Percentiles rank a stretch among this genome's conserved stretches.
phyloP scores from a whole-genome alignment of 2,329 filamentous ascomycete genomes.

The Rhynchosporium agropyri region DNA sequence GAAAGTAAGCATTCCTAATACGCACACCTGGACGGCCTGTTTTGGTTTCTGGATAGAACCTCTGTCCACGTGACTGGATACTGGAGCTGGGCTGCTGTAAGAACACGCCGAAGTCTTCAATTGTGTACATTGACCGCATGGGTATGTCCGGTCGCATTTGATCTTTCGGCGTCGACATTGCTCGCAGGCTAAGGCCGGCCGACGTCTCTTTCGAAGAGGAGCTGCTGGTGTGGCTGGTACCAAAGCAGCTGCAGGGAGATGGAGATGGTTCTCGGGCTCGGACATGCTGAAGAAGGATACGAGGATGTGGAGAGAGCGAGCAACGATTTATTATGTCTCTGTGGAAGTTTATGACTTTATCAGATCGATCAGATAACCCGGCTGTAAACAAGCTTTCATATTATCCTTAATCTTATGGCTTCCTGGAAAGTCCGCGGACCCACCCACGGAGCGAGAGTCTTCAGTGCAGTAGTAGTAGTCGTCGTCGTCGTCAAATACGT shows the following conservation, averaged over 20 bases:
- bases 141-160: constrained; percentile 49
- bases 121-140: constrained; percentile 45
- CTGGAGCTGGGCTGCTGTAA: constrained; percentile 34
- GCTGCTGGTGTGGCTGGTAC: neutral
- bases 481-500: no score
- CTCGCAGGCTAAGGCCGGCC: constrained; percentile 47
- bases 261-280: constrained; percentile 1
- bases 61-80: constrained; percentile 15
- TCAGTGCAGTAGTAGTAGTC: neutral
- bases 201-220: constrained; percentile 35
- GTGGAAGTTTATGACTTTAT: constrained; percentile 10
- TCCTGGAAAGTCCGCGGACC: neutral
- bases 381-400: neutral
- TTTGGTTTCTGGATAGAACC: neutral
- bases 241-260: neutral
- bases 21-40: neutral
- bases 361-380: constrained; percentile 8
- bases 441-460: neutral
- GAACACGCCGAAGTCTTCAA: constrained; percentile 42
- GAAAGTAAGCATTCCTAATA: no score
- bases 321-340: neutral
- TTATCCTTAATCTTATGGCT: neutral
- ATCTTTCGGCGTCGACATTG: constrained; percentile 51
- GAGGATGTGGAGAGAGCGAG: neutral
- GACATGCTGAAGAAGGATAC: constrained; percentile 13